phyloP scores from a whole-genome alignment of 2,329 filamentous ascomycete species.

The Sporothrix pseudoabietina region DNA sequence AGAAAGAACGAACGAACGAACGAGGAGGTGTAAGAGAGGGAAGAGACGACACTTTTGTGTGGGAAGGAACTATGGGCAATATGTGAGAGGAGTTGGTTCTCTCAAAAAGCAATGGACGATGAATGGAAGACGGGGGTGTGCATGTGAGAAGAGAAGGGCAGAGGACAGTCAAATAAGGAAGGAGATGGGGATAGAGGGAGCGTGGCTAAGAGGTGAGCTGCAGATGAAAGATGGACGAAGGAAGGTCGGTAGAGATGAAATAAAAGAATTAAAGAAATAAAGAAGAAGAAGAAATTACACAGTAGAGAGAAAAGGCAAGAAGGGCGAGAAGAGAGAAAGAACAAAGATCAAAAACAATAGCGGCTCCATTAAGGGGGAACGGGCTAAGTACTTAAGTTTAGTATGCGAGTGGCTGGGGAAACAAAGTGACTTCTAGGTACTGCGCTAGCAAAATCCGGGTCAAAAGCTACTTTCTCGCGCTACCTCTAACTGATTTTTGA shows the following conservation, averaged over 20 bases:
- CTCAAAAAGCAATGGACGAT: constrained; percentile 26
- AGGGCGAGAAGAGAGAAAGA: not conserved
- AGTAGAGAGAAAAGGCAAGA: not conserved
- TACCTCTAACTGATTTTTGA: constrained; percentile 26
- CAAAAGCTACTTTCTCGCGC: constrained; percentile 23
- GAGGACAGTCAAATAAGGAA: constrained; percentile 30
- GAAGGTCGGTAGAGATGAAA: constrained; percentile 13
- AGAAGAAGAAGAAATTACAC: constrained; percentile 16
- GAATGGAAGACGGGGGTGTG: constrained; percentile 27
- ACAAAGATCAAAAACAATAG: not conserved
- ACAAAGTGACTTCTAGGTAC: constrained; percentile 10
- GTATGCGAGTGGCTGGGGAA: not conserved
- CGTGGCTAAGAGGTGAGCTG: constrained; percentile 20
- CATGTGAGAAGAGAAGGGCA: constrained; percentile 35
- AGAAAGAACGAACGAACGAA: constrained; percentile 12
- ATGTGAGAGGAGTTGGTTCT: constrained; percentile 26
- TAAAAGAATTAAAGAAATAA: constrained; percentile 23
- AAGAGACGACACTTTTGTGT: constrained; percentile 8
- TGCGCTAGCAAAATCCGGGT: constrained; percentile 8
- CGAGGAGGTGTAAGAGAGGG: constrained; percentile 15
- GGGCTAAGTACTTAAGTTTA: not conserved
- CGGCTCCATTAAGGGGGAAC: constrained; percentile 10
- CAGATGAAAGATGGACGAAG: constrained; percentile 13
- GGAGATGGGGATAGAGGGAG: constrained; percentile 35
- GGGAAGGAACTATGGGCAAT: constrained; percentile 28